Conservation (phyloP, 331 rosid species). For the Malus hybrid region DNA sequence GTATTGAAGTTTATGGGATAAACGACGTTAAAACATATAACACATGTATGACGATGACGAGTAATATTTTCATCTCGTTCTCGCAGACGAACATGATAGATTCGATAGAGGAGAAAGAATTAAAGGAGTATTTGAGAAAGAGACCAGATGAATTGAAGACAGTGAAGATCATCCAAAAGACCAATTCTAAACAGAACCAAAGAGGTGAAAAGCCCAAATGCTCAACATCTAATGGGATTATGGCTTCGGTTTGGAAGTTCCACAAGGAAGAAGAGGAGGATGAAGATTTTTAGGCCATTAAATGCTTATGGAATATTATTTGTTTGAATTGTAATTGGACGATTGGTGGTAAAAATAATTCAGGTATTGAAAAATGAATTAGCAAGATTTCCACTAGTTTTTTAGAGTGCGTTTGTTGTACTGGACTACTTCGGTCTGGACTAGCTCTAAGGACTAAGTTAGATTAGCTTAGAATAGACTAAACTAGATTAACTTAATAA, state of each 20-base stretch:
- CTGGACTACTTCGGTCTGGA: too few species aligned
- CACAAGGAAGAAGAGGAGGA: constrained; percentile 26
- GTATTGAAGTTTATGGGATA: neutral
- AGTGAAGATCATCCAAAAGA: constrained; percentile 20
- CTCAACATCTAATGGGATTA: constrained; percentile 36
- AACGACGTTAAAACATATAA: neutral
- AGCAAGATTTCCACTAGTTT: too few species aligned
- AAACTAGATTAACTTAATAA: too few species aligned
- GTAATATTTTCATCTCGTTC: neutral
- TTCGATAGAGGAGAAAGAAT: constrained; percentile 33
- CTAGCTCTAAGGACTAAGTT: too few species aligned
- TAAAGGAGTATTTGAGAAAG: constrained; percentile 19
- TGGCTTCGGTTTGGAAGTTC: constrained; percentile 77
- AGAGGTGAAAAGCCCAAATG: constrained; percentile 25
- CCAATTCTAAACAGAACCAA: constrained; percentile 29
- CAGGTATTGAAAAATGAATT: too few species aligned
- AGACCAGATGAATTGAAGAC: constrained; percentile 26
- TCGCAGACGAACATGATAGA: constrained; percentile 43
- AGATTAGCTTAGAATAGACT: too few species aligned
- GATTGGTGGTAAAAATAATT: neutral
- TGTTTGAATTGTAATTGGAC: neutral
- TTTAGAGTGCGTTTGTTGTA: too few species aligned
- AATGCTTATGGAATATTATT: neutral
- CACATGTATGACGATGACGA: neutral
- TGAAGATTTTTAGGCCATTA: neutral